Conservation (phyloP, 73 alveolate species). For the Paramecium sexaurelia region DNA sequence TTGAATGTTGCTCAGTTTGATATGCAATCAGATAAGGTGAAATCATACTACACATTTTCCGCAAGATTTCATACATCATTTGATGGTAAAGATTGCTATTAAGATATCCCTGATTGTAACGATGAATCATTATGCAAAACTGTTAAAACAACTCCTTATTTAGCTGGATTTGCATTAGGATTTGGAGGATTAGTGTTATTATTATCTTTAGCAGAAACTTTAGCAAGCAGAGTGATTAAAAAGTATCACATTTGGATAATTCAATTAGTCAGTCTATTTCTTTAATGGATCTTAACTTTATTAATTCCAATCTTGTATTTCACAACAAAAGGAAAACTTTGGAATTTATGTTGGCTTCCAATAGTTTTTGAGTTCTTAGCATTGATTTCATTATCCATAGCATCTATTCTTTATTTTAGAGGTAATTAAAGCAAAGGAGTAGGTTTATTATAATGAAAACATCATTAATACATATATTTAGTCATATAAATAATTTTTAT, state of each 20-base stretch:
- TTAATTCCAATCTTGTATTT: background rate
- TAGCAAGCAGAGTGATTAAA: background rate
- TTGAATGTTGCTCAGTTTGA: background rate
- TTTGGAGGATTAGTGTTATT: background rate
- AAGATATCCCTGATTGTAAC: background rate
- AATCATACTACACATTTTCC: background rate
- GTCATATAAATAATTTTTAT: too few relatives aligned
- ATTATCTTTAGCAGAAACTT: background rate
- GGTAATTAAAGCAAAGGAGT: background rate
- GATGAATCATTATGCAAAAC: background rate
- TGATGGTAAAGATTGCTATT: background rate
- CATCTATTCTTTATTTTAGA: background rate
- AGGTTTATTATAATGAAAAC: background rate
- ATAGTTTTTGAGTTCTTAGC: background rate
- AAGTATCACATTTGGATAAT: background rate
- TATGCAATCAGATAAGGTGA: background rate
- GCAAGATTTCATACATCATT: background rate
- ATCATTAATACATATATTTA: background rate
- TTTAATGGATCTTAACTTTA: background rate
- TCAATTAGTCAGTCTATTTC: background rate
- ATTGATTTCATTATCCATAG: background rate
- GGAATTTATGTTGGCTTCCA: background rate
- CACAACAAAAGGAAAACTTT: background rate
- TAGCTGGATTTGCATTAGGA: slow-evolving; percentile 1
- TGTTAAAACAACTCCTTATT: background rate